A percentile compares a stretch with the other conserved stretches of the same genome.
These are phyloP conservation scores for Penicillium turbatum DNA, from an alignment of 495 filamentous ascomycete genomes.

Conservation along the genomic window DNA sequence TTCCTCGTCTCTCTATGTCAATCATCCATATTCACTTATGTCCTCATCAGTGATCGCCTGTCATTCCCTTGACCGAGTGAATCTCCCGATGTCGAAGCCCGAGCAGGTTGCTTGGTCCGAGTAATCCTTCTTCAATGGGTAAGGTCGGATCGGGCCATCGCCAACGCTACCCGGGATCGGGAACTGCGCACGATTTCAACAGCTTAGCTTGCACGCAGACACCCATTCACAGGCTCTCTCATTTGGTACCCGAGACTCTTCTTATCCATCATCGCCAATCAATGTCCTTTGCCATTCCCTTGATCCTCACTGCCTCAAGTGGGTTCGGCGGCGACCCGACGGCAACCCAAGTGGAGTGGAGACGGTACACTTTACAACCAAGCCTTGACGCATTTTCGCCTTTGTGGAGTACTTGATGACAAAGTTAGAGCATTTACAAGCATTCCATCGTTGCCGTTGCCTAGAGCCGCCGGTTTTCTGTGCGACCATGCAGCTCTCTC, in stretches of 20 bases:
- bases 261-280: neutral
- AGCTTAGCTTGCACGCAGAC: neutral
- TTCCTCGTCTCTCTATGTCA: conserved; percentile 20
- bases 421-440: neutral
- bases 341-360: neutral
- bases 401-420: neutral
- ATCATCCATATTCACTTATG: neutral
- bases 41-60: neutral
- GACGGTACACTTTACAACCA: neutral
- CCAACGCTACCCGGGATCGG: neutral
- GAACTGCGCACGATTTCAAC: conserved; percentile 1
- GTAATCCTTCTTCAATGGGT: neutral
- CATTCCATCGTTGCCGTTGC: neutral
- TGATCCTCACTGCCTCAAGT: neutral
- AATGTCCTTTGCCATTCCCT: neutral
- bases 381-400: neutral
- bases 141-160: conserved; percentile 2
- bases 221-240: neutral
- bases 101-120: no score
- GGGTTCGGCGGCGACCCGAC: neutral
- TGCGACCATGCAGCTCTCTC: conserved; percentile 1
- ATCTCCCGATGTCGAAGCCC: no score
- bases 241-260: neutral
- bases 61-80: no score
- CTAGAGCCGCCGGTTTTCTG: neutral